Evolutionary conservation across 208 protist species (phyloP).

Genomic region (Wallacemonas sp.): DNA sequence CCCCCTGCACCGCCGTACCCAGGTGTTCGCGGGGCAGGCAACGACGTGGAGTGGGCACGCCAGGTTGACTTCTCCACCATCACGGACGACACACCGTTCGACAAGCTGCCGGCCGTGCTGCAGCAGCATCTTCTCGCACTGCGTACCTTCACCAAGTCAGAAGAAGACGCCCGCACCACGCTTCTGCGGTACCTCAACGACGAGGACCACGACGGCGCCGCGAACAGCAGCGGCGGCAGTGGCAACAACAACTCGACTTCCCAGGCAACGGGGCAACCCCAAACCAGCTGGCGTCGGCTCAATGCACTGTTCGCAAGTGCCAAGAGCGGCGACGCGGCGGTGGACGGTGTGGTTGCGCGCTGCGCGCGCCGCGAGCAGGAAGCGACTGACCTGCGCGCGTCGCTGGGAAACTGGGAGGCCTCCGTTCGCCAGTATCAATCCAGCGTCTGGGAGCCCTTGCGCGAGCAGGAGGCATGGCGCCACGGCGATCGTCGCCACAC

Average conservation of each 20-base stretch:
- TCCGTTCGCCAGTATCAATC: slow-evolving; percentile 54
- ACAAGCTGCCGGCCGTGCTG: slow-evolving; percentile 56
- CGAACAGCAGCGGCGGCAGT: background rate
- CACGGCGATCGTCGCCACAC: slow-evolving; percentile 14
- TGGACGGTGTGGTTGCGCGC: slow-evolving; percentile 53
- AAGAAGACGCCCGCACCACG: slow-evolving; percentile 49
- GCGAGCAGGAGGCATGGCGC: slow-evolving; percentile 36
- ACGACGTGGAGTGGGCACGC: slow-evolving; percentile 49
- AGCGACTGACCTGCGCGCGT: slow-evolving; percentile 32
- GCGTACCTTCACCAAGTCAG: slow-evolving; percentile 67
- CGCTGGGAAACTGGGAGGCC: slow-evolving; percentile 56
- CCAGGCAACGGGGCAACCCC: background rate
- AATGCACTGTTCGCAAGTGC: slow-evolving; percentile 22
- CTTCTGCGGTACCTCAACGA: slow-evolving; percentile 65
- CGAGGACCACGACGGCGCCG: background rate
- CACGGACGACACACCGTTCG: slow-evolving; percentile 66
- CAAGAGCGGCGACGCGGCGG: slow-evolving; percentile 33
- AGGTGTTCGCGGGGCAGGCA: slow-evolving; percentile 70
- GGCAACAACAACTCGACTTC: background rate
- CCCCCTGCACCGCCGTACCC: slow-evolving; percentile 44
- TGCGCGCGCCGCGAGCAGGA: slow-evolving; percentile 65
- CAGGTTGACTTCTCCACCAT: slow-evolving; percentile 72
- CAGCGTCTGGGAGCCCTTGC: slow-evolving; percentile 62
- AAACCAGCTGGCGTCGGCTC: slow-evolving; percentile 33
- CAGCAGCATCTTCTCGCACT: slow-evolving; percentile 80